phyloP scores from a whole-genome alignment of 768 basidiomycete species.

The Rhodotorula babjevae region DNA sequence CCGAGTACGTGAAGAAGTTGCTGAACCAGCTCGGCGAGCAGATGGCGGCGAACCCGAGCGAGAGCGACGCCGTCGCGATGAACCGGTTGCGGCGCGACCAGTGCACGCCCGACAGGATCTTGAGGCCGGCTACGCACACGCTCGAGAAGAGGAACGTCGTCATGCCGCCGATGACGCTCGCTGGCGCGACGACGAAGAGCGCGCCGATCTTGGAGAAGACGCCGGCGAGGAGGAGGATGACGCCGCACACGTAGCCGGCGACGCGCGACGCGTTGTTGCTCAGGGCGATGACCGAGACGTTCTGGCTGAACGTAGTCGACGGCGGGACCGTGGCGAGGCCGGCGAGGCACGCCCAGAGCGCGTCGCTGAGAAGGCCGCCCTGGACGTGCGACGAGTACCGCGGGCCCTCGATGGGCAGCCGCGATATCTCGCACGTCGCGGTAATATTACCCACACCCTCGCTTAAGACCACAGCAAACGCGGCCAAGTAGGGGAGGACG shows the following conservation, averaged over 20 bases:
- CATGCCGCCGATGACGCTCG: constrained; percentile 58
- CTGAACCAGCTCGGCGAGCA: constrained; percentile 59
- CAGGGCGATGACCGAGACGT: constrained; percentile 54
- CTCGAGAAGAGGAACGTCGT: constrained; percentile 79
- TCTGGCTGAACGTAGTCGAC: constrained; percentile 48
- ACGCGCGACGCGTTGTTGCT: constrained; percentile 63
- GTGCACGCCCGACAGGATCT: constrained; percentile 61
- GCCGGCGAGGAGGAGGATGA: constrained; percentile 53
- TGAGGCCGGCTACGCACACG: constrained; percentile 66
- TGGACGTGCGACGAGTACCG: constrained; percentile 77
- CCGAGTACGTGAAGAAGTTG: background rate
- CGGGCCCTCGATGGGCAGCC: constrained; percentile 54
- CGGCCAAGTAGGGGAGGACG: constrained; percentile 59
- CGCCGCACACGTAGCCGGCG: constrained; percentile 74
- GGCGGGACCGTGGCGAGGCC: constrained; percentile 80
- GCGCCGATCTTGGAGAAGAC: constrained; percentile 74
- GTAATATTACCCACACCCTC: constrained; percentile 70
- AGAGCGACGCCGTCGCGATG: constrained; percentile 60
- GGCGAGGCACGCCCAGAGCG: constrained; percentile 68
- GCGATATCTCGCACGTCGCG: background rate
- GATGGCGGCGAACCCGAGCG: constrained; percentile 66
- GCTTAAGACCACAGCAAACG: constrained; percentile 52
- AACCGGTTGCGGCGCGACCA: constrained; percentile 12
- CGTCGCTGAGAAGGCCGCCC: constrained; percentile 73
- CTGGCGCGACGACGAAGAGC: constrained; percentile 58